Base-by-base conservation (phyloP, 371 early-diverging fungal genomes). In the Rhizomucor pusillus region DNA sequence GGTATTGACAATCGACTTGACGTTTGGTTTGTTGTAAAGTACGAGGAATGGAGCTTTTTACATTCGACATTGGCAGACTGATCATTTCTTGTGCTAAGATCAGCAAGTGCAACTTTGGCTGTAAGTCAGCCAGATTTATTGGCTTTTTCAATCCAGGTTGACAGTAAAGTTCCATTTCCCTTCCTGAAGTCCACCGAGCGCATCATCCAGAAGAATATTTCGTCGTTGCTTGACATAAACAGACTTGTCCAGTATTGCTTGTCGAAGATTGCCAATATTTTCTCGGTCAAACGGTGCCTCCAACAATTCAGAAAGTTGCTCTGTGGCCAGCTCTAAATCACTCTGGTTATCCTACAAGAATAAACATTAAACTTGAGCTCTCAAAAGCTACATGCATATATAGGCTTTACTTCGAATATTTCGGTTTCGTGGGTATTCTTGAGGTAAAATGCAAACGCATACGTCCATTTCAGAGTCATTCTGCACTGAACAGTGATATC, bases 291-390 rank as follows among this genome's bases (percentile, higher is more conserved):
- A 74, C 3, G 90, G 90, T 56, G 87, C 85, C 70, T 97, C 97
- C 34, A 97, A 70, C 44, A 97, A 67, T 65, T 89, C 96, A 22
- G 88, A 88, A 48, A 98, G 79, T 36, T 87, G 82, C 70, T 98
- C 99, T 3, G 93, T 93, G 12, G 96, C 96, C 86, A 94, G 87
- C 67, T 97, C 96, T 33, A 98, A 69, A 66, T 97, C 97, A 13
- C 91, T 79, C 78, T 98, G 99, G 72, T 98, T 97, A 67, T 94
- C 92, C 79, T 75, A 46, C 9, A 16, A 20, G 16, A 35, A 35
- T 52, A 25, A 10, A n/a, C 23, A 9, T 48, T 48, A 24, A 36
- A 18, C 18, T 9, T 54, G 1, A 2, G 6, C 13, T 36, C 22
- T n/a, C 14, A 14, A 45, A 2, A 36, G 14, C 12, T 13, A 43